phyloP scores from a whole-genome alignment of 306 rosid species.

The Begonia fuchsioides region DNA sequence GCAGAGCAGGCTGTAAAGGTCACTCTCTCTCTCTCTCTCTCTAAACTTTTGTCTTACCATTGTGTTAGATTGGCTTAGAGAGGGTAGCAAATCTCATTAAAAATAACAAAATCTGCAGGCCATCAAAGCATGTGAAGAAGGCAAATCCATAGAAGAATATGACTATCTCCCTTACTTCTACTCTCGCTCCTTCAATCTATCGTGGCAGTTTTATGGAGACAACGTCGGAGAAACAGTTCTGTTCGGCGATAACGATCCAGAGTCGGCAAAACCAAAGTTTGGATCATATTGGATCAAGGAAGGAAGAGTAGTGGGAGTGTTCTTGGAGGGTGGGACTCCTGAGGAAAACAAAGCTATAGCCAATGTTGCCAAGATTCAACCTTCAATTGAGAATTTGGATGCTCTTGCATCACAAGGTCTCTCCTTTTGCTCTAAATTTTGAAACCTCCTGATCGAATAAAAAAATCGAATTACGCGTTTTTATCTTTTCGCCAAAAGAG shows the following conservation, averaged over 20 bases:
- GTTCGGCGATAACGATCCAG: conserved; percentile 70
- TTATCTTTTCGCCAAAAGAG: too few relatives aligned
- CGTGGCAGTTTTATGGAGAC: conserved; percentile 96
- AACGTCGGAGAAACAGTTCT: conserved; percentile 79
- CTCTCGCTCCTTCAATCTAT: conserved; percentile 74
- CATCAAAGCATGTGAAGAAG: conserved; percentile 65
- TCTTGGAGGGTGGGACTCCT: conserved; percentile 64
- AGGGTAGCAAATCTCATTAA: too few relatives aligned
- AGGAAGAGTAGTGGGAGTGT: conserved; percentile 71
- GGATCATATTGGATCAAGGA: conserved; percentile 92
- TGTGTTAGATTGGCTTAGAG: background rate
- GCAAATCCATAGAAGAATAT: conserved; percentile 55
- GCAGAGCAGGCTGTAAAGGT: conserved; percentile 94
- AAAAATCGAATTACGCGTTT: background rate
- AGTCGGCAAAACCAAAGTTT: conserved; percentile 50
- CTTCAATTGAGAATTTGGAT: conserved; percentile 39
- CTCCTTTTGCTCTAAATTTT: conserved; percentile 70
- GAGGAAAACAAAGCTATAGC: conserved; percentile 91
- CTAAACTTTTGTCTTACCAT: background rate
- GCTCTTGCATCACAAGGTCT: conserved; percentile 67
- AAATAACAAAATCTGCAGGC: conserved; percentile 24
- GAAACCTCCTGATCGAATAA: background rate
- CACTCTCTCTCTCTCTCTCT: conserved; percentile 1
- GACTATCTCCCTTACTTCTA: conserved; percentile 96
- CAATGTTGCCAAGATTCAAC: conserved; percentile 66